Percentiles rank a stretch among this genome's conserved stretches.
These are phyloP conservation scores for Ceratocystis variospora DNA, from an alignment of 2,329 filamentous ascomycete genomes.

Conservation along the genomic window DNA sequence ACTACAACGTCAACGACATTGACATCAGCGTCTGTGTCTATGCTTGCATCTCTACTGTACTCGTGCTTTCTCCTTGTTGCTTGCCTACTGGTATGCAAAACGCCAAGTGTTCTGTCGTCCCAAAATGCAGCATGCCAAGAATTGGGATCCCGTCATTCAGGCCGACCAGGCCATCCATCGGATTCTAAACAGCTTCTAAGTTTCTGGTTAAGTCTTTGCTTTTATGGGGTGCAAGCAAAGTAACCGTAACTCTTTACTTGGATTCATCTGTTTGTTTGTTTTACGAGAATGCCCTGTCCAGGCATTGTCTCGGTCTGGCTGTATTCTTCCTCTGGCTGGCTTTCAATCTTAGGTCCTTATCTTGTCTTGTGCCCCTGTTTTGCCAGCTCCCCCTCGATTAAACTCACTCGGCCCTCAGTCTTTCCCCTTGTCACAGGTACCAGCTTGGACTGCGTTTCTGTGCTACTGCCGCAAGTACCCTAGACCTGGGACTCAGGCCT, in stretches of 20 bases:
- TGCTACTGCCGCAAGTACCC: not conserved
- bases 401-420: not conserved
- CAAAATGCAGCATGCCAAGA: constrained; percentile 4
- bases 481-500: not conserved
- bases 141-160: constrained; percentile 1
- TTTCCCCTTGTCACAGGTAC: not conserved
- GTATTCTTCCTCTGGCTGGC: not conserved
- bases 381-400: not conserved
- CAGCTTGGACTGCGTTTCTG: not conserved
- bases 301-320: not conserved
- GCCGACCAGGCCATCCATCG: too few relatives aligned
- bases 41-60: too few relatives aligned
- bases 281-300: too few relatives aligned
- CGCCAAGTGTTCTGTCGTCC: constrained; percentile 7
- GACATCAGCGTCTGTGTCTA: too few relatives aligned
- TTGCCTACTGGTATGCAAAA: not conserved
- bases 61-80: not conserved
- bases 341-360: not conserved
- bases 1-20: too few relatives aligned
- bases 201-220: not conserved
- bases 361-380: not conserved
- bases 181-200: constrained; percentile 2
- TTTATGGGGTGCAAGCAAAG: not conserved
- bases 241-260: too few relatives aligned
- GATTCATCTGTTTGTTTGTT: too few relatives aligned